Base-by-base conservation (phyloP, 1,284 basidiomycete species). In the Schizophyllum commune region DNA sequence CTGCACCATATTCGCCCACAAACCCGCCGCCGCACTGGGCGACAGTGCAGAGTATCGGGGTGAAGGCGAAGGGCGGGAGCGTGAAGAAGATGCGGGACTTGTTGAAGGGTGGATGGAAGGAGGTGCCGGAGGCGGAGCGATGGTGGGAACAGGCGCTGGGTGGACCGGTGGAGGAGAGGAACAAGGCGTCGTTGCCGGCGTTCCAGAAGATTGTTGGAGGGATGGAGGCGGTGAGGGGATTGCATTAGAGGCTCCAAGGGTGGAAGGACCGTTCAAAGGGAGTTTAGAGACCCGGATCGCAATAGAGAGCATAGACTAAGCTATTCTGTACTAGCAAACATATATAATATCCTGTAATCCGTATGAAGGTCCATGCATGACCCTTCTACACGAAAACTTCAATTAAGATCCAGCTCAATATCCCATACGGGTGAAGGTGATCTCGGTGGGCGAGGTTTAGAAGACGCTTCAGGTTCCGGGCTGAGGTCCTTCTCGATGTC, bases 401-500 rank as follows among this genome's bases (percentile, higher is more conserved):
- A 62, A 56, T 62, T 63, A n/a, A 65, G 57, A 57, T 65, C 65
- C 56, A 65, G 53, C 21, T 64, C 63, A 17, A 47, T 47, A 8
- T 47, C 39, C 39, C 39, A 47, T 17, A 47, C 39, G 3, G 39
- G 39, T 11, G 39, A 47, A 11, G 39, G 39, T 8, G 39, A 47
- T 8, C 39, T 47, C 39, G 39, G 39, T 9, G 39, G 39, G 39
- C 39, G 39, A 13, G 9, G 9, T 3, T 47, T 47, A 2, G 39
- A 47, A 13, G 39, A 47, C 8, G 39, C 3, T 47, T 17, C 39
- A 47, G 39, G 39, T 27, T 27, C 27, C 39, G 39, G 19, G 56
- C 61, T 62, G 19, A 66, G 56, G 54, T 66, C 65, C 59, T 64
- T 53, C 19, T 64, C 63, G 13, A 66, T 66, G 53, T 66, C 63